phyloP scores from a whole-genome alignment of 139 green algal species.

The Chara braunii region DNA sequence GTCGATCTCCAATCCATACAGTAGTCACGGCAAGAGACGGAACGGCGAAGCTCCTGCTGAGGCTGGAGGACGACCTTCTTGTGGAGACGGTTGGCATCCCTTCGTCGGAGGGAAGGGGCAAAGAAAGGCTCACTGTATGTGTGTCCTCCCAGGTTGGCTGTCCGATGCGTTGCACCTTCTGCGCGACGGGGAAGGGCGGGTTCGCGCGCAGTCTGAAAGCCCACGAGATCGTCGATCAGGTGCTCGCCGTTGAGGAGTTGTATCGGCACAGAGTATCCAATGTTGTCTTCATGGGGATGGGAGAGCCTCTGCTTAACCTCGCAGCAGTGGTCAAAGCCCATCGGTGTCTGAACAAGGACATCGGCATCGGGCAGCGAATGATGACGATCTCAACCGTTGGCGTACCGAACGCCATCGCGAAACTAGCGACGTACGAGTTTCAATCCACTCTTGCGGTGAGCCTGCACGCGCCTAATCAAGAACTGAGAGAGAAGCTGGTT shows the following conservation, averaged over 20 bases:
- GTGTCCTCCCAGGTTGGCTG: constrained; percentile 95
- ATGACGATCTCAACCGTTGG: constrained; percentile 98
- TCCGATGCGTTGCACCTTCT: constrained; percentile 95
- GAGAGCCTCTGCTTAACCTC: constrained; percentile 90
- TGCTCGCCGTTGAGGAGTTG: constrained; percentile 61
- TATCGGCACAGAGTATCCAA: constrained; percentile 69
- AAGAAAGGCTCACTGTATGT: constrained; percentile 79
- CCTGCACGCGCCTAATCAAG: constrained; percentile 76
- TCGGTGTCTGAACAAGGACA: constrained; percentile 64
- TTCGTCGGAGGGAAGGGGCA: constrained; percentile 19
- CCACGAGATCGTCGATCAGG: constrained; percentile 84
- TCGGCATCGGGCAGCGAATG: constrained; percentile 75
- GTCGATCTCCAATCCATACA: constrained; percentile 18
- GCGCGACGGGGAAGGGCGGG: constrained; percentile 91
- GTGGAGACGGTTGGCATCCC: constrained; percentile 88
- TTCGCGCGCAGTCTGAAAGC: constrained; percentile 86
- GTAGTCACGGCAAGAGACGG: constrained; percentile 18
- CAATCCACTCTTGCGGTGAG: constrained; percentile 46
- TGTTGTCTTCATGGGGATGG: constrained; percentile 94
- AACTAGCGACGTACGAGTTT: constrained; percentile 51
- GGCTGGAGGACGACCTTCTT: constrained; percentile 74
- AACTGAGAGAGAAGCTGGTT: constrained; percentile 57
- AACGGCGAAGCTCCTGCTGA: constrained; percentile 64
- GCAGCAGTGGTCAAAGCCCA: constrained; percentile 60
- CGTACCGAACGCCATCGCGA: constrained; percentile 61